phyloP scores from a whole-genome alignment of 2,329 filamentous ascomycete genomes.

The Fusarium mundagurra region DNA sequence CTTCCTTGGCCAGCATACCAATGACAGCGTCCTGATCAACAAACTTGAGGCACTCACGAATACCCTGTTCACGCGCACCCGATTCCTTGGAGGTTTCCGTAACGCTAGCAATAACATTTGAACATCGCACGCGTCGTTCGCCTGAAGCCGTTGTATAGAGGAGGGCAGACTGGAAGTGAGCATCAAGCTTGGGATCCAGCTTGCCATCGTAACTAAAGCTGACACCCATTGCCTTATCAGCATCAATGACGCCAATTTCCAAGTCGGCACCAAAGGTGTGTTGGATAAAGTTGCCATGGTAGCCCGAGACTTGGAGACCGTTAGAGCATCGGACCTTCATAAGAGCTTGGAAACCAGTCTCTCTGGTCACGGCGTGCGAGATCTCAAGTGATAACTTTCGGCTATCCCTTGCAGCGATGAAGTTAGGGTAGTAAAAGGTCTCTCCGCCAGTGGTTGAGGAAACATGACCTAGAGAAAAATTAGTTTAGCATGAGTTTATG shows the following conservation, averaged over 20 bases:
- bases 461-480: slow-evolving; percentile 71
- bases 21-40: slow-evolving; percentile 96
- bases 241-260: slow-evolving; percentile 90
- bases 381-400: slow-evolving; percentile 87
- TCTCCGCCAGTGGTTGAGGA: slow-evolving; percentile 92
- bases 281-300: slow-evolving; percentile 96
- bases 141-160: slow-evolving; percentile 93
- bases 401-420: slow-evolving; percentile 85
- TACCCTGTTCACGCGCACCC: slow-evolving; percentile 59
- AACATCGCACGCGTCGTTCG: slow-evolving; percentile 89
- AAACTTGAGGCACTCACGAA: slow-evolving; percentile 87
- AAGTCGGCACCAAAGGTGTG: slow-evolving; percentile 95
- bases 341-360: slow-evolving; percentile 93
- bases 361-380: slow-evolving; percentile 83
- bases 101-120: slow-evolving; percentile 92
- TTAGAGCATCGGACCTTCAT: slow-evolving; percentile 99
- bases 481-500: background rate
- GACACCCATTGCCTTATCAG: slow-evolving; percentile 91
- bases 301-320: slow-evolving; percentile 90
- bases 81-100: slow-evolving; percentile 69
- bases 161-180: slow-evolving; percentile 95
- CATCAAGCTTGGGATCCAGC: slow-evolving; percentile 94
- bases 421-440: slow-evolving; percentile 97
- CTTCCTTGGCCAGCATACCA: slow-evolving; percentile 90
- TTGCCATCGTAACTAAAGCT: slow-evolving; percentile 97